These are phyloP conservation scores for Fraxinus floribunda DNA, from an alignment of 305 asterid genomes.

Conservation along the genomic window DNA sequence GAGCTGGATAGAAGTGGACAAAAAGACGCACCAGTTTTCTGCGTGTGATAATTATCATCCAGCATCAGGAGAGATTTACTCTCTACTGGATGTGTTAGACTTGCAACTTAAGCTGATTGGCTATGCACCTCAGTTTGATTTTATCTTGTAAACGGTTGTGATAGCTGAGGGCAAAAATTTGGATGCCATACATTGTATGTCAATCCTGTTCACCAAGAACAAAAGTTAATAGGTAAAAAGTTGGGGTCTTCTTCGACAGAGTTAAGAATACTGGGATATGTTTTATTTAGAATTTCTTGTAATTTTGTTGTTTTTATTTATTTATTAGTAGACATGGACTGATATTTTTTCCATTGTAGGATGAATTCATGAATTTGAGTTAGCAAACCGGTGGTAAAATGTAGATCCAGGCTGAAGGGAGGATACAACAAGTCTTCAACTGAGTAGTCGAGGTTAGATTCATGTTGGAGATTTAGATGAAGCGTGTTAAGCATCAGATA, in stretches of 20 bases:
- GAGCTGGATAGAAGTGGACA: slow-evolving; percentile 66
- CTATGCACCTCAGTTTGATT: slow-evolving; percentile 19
- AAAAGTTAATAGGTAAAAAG: background rate
- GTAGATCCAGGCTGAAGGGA: background rate
- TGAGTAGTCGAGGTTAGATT: background rate
- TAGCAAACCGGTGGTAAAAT: background rate
- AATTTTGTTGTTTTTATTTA: background rate
- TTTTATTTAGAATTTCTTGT: background rate
- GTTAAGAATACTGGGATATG: background rate
- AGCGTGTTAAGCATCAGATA: background rate
- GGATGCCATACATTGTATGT: background rate
- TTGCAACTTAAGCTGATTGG: slow-evolving; percentile 47
- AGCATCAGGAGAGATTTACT: slow-evolving; percentile 39
- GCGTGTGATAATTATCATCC: slow-evolving; percentile 56
- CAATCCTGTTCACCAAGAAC: background rate
- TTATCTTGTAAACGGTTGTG: slow-evolving; percentile 7
- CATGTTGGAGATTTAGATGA: background rate
- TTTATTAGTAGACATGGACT: background rate
- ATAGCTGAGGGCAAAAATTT: background rate
- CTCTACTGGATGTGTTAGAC: slow-evolving; percentile 40
- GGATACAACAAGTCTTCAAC: background rate
- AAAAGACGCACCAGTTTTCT: slow-evolving; percentile 57
- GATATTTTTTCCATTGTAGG: background rate
- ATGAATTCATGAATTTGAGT: background rate
- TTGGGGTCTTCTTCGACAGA: background rate